These are phyloP conservation scores for Fusarium incarnatum DNA, from an alignment of 2,329 filamentous ascomycete genomes.

Conservation along the genomic window DNA sequence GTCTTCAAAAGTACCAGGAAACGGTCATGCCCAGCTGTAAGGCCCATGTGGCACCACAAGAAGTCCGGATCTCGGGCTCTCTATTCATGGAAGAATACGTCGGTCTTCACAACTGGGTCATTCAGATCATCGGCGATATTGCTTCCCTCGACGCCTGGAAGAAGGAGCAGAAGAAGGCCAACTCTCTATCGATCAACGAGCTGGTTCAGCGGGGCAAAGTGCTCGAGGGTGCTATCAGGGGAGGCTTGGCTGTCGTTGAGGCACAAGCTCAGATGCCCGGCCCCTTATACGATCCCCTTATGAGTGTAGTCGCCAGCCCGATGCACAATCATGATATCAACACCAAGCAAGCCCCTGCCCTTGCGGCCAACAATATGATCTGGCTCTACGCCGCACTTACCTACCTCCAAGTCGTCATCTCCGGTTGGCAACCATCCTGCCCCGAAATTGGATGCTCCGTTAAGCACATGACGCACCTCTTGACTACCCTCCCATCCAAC, in stretches of 20 bases:
- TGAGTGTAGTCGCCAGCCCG: conserved; percentile 38
- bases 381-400: conserved; percentile 62
- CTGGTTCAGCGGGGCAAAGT: conserved; percentile 58
- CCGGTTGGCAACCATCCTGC: conserved; percentile 63
- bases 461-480: conserved; percentile 50
- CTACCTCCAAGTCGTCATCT: conserved; percentile 62
- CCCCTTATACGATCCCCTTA: conserved; percentile 12
- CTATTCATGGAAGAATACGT: conserved; percentile 63
- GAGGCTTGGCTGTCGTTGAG: conserved; percentile 49
- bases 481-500: conserved; percentile 49
- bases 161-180: conserved; percentile 56
- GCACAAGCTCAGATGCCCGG: conserved; percentile 12
- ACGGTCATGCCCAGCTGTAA: conserved; percentile 52
- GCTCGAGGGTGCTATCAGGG: conserved; percentile 55
- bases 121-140: conserved; percentile 66
- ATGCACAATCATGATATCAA: conserved; percentile 40
- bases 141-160: conserved; percentile 68
- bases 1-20: conserved; percentile 57
- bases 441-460: conserved; percentile 55
- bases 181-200: conserved; percentile 59
- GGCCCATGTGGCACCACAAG: conserved; percentile 21
- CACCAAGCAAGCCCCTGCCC: conserved; percentile 37
- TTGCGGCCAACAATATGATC: conserved; percentile 52
- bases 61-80: conserved; percentile 43
- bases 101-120: conserved; percentile 68